These are phyloP conservation scores for Thelephora aurantiotincta DNA, from an alignment of 768 basidiomycete genomes.

Conservation along the genomic window DNA sequence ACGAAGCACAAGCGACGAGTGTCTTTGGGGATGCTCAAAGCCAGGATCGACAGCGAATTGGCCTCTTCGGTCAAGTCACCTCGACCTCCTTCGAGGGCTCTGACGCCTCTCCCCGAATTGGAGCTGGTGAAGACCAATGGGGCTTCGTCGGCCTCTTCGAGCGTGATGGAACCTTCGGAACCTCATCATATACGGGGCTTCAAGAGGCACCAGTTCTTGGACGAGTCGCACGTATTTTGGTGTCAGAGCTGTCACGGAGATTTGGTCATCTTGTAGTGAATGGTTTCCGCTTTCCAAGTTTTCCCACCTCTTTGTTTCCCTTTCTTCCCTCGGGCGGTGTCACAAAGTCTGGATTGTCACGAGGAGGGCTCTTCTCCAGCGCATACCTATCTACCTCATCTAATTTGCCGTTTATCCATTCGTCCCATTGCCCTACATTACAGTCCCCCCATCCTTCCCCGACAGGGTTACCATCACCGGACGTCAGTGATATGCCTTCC, in stretches of 20 bases:
- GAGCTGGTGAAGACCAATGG: background rate
- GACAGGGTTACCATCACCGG: too few relatives aligned
- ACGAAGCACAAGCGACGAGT: conserved; percentile 72
- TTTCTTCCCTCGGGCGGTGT: background rate
- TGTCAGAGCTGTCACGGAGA: conserved; percentile 75
- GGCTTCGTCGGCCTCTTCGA: background rate
- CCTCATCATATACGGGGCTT: background rate
- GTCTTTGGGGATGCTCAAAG: conserved; percentile 82
- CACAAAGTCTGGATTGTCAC: too few relatives aligned
- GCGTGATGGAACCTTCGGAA: background rate
- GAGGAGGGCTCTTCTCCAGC: too few relatives aligned
- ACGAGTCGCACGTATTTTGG: conserved; percentile 86
- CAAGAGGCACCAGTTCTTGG: conserved; percentile 60
- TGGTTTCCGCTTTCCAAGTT: background rate
- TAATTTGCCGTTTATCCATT: too few relatives aligned
- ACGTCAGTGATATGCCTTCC: too few relatives aligned
- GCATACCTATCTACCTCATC: too few relatives aligned
- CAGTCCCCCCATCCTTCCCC: too few relatives aligned
- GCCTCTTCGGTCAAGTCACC: conserved; percentile 24
- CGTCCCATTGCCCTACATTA: too few relatives aligned
- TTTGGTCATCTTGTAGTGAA: conserved; percentile 50
- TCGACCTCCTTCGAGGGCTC: conserved; percentile 33
- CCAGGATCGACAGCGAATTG: conserved; percentile 74
- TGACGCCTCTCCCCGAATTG: conserved; percentile 29
- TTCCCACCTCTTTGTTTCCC: background rate